Conservation (phyloP, 495 filamentous ascomycete genomes). For the Cladorrhinum samala region DNA sequence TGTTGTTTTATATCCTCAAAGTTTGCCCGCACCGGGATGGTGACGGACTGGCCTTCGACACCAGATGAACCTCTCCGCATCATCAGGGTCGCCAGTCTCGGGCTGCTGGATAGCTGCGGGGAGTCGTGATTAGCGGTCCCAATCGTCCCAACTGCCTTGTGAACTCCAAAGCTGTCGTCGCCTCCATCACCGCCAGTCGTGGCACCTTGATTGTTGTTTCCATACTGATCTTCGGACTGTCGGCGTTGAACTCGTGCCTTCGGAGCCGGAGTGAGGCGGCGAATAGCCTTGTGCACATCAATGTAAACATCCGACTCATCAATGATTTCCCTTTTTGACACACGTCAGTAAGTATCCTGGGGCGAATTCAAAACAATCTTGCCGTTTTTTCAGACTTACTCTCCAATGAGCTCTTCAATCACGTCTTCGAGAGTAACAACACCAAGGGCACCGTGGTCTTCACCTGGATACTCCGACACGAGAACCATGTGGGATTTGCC, state of each 20-base stretch:
- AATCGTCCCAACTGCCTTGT: conserved; percentile 11
- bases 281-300: conserved; percentile 93
- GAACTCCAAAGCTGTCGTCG: conserved; percentile 2
- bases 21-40: conserved; percentile 44
- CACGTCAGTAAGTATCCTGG: too few species aligned
- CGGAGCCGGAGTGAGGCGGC: conserved; percentile 50
- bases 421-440: conserved; percentile 97
- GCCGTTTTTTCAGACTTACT: conserved; percentile 56
- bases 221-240: conserved; percentile 15
- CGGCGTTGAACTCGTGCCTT: conserved; percentile 26
- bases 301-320: conserved; percentile 92
- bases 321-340: conserved; percentile 55
- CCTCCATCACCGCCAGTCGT: conserved; percentile 8
- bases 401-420: conserved; percentile 96
- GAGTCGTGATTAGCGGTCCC: conserved; percentile 23
- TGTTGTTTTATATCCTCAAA: conserved; percentile 70
- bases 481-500: conserved; percentile 99
- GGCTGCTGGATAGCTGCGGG: conserved; percentile 28
- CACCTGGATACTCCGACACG: conserved; percentile 82
- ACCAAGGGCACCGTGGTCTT: conserved; percentile 81
- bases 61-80: conserved; percentile 51
- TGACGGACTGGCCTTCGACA: conserved; percentile 34
- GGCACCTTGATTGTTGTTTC: conserved; percentile 5
- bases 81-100: conserved; percentile 45
- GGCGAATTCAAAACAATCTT: neutral